These are phyloP conservation scores for fission yeast (Schizosaccharomyces pombe) DNA, from an alignment of 805 yeast species.

Conservation along the genomic window DNA sequence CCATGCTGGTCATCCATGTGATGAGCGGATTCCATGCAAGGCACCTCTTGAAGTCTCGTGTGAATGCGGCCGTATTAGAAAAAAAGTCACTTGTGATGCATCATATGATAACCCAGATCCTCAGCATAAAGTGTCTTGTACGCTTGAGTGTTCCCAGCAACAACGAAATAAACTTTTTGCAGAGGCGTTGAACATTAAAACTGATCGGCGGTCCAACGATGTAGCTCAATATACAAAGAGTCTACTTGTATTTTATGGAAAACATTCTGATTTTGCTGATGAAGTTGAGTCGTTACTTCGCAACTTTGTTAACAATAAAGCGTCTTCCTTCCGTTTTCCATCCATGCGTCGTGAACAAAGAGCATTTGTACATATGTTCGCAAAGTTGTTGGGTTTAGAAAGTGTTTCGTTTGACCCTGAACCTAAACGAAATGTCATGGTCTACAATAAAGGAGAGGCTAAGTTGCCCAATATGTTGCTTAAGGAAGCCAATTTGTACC, in stretches of 20 bases:
- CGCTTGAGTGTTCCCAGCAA: constrained; percentile 39
- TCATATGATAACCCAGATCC: constrained; percentile 15
- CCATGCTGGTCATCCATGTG: constrained; percentile 27
- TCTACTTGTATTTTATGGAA: not conserved
- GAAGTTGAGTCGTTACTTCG: constrained; percentile 25
- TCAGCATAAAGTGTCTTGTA: constrained; percentile 31
- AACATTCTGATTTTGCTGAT: constrained; percentile 45
- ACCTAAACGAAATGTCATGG: constrained; percentile 49
- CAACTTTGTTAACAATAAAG: constrained; percentile 14
- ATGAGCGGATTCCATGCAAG: constrained; percentile 27
- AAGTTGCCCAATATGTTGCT: not conserved
- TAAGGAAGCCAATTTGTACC: not conserved
- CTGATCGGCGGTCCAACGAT: not conserved
- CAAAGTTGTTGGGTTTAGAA: constrained; percentile 32
- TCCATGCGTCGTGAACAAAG: constrained; percentile 55
- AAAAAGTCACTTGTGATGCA: constrained; percentile 34
- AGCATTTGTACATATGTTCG: constrained; percentile 43
- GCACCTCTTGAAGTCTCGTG: constrained; percentile 31
- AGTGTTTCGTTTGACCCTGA: constrained; percentile 63
- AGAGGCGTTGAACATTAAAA: constrained; percentile 26
- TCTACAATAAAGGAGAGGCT: constrained; percentile 12
- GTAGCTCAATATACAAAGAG: not conserved
- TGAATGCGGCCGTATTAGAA: constrained; percentile 35
- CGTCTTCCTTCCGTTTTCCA: constrained; percentile 32
- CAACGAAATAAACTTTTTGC: constrained; percentile 39